Percentiles rank a stretch among this genome's conserved stretches.
Conservation (phyloP, 129 eudicot genomes). For the Rutidosis leptorrhynchoides region DNA sequence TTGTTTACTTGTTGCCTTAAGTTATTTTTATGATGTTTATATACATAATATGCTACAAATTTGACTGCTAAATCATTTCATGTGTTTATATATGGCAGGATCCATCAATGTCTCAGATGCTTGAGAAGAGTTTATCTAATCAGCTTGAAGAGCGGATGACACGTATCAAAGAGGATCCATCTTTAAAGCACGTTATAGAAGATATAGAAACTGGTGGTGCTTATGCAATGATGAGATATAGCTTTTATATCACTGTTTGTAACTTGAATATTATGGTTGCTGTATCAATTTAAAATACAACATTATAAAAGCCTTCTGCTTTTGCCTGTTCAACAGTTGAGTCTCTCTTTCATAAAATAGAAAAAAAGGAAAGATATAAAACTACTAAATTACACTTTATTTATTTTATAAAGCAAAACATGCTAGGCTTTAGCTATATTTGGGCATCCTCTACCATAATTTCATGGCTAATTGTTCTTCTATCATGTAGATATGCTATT, state of each 20-base stretch:
- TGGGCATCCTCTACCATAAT: neutral
- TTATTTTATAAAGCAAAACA: neutral
- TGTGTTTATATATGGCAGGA: conserved; percentile 46
- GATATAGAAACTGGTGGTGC: conserved; percentile 96
- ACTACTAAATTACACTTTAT: neutral
- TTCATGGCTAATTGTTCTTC: neutral
- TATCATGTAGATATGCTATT: neutral
- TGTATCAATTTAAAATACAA: neutral
- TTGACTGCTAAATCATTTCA: neutral
- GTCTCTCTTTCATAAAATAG: neutral
- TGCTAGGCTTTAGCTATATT: neutral
- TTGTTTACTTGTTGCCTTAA: neutral
- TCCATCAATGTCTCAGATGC: conserved; percentile 93
- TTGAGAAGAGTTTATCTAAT: conserved; percentile 68
- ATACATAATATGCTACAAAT: neutral
- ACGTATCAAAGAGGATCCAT: conserved; percentile 81
- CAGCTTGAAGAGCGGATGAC: conserved; percentile 94
- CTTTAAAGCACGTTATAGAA: conserved; percentile 82
- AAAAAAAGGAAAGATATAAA: neutral
- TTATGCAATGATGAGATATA: conserved; percentile 95
- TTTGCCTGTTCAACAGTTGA: neutral
- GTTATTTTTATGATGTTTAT: no score
- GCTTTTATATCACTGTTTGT: neutral
- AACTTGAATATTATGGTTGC: neutral
- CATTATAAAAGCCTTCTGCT: neutral